Conservation (phyloP, 306 rosid species). For the Argentina anserina region DNA sequence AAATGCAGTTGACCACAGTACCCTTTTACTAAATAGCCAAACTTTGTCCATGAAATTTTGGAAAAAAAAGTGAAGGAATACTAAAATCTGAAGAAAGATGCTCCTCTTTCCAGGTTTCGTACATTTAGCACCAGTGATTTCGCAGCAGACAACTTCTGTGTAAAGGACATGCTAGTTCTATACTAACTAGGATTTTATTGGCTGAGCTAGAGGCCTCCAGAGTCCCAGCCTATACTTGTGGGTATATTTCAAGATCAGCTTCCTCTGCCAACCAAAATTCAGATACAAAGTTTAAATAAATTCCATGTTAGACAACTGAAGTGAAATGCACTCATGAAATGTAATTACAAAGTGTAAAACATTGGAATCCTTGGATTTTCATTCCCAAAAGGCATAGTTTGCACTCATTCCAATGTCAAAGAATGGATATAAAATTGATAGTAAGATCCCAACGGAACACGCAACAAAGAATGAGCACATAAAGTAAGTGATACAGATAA, state of each 20-base stretch:
- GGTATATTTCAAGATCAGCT: slow-evolving; percentile 67
- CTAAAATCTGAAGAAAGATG: slow-evolving; percentile 8
- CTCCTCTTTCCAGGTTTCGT: slow-evolving; percentile 9
- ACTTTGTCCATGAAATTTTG: slow-evolving; percentile 15
- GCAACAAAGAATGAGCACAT: slow-evolving; percentile 1
- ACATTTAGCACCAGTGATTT: background rate
- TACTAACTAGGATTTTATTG: slow-evolving; percentile 40
- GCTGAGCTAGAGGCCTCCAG: slow-evolving; percentile 72
- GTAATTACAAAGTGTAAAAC: background rate
- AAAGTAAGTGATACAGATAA: background rate
- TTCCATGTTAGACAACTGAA: background rate
- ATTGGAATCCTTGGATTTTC: background rate
- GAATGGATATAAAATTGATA: background rate
- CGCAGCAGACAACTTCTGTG: background rate
- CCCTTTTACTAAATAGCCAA: background rate
- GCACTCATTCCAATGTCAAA: background rate
- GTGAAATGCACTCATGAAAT: background rate
- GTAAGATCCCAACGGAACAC: background rate
- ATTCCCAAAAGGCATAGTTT: background rate
- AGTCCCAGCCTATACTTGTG: slow-evolving; percentile 88
- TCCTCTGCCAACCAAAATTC: slow-evolving; percentile 60
- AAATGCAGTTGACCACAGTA: background rate
- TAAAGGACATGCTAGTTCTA: slow-evolving; percentile 8
- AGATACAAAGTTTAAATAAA: background rate
- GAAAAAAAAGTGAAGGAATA: slow-evolving; percentile 17